These are phyloP conservation scores for Testicularia cyperi DNA, from an alignment of 1,284 basidiomycete species.

Conservation along the genomic window DNA sequence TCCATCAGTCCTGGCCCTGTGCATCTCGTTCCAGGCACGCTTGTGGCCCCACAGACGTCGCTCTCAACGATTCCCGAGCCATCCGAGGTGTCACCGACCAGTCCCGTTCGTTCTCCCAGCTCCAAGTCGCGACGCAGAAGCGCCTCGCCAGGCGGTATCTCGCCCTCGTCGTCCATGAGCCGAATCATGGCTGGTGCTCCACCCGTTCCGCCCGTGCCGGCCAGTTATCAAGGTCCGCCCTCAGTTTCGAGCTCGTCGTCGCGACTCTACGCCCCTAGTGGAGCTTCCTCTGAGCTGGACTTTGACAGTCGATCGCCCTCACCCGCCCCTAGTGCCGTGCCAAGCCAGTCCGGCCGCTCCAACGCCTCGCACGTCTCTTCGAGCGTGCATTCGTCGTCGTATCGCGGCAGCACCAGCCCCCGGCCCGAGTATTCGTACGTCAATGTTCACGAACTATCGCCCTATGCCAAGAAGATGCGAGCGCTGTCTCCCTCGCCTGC, in stretches of 20 bases:
- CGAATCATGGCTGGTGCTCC: conserved; percentile 39
- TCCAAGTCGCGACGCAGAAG: conserved; percentile 17
- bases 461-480: conserved; percentile 41
- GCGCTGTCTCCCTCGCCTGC: conserved; percentile 35
- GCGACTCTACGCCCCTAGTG: conserved; percentile 23
- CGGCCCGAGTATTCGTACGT: conserved; percentile 31
- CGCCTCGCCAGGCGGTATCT: conserved; percentile 5
- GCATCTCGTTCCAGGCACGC: not conserved
- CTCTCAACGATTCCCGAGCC: no score
- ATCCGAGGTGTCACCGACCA: conserved; percentile 17
- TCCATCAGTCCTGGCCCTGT: not conserved
- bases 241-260: conserved; percentile 32
- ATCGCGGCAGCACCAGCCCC: conserved; percentile 32
- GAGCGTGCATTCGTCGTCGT: conserved; percentile 29
- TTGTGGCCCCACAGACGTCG: not conserved
- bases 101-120: conserved; percentile 5
- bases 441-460: conserved; percentile 40
- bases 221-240: conserved; percentile 10
- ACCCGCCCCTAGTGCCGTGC: conserved; percentile 34
- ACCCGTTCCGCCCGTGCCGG: conserved; percentile 35
- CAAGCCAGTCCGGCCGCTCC: conserved; percentile 35
- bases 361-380: conserved; percentile 43
- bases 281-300: conserved; percentile 11
- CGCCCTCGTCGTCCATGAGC: conserved; percentile 21
- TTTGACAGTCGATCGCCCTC: conserved; percentile 32